phyloP scores from a whole-genome alignment of 2,329 filamentous ascomycete genomes.

The Fusarium sp. region DNA sequence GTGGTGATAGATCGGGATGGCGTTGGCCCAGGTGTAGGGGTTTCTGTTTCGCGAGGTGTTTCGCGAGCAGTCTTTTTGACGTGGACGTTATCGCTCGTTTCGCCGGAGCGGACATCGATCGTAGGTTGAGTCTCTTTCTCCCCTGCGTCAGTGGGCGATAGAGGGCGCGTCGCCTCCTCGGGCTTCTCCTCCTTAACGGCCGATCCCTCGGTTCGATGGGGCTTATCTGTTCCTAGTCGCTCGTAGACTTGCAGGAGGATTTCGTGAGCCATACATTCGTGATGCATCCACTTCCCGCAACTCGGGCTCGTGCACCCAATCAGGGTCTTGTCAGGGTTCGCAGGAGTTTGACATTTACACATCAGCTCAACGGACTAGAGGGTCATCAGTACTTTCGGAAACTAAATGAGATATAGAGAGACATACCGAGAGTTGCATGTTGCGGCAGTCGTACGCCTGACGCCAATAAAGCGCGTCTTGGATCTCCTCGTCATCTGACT shows the following conservation, averaged over 20 bases:
- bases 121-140: constrained; percentile 62
- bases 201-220: constrained; percentile 55
- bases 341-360: constrained; percentile 69
- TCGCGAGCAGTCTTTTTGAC: constrained; percentile 50
- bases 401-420: not conserved
- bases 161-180: constrained; percentile 51
- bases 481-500: constrained; percentile 73
- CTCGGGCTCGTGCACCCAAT: constrained; percentile 65
- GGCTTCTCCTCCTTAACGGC: constrained; percentile 55
- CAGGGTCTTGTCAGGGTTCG: constrained; percentile 70
- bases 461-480: constrained; percentile 71
- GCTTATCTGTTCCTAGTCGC: constrained; percentile 61
- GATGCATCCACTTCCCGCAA: constrained; percentile 72
- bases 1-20: constrained; percentile 38
- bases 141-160: constrained; percentile 63
- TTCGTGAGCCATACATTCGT: constrained; percentile 69
- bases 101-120: constrained; percentile 63
- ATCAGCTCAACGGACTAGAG: constrained; percentile 63
- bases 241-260: constrained; percentile 62
- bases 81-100: constrained; percentile 52
- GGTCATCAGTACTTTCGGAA: constrained; percentile 34
- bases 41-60: constrained; percentile 46
- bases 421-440: constrained; percentile 67
- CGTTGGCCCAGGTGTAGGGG: constrained; percentile 47
- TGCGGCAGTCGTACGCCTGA: constrained; percentile 69